These are phyloP conservation scores for Paramecium sexaurelia DNA, from an alignment of 73 alveolate species.

Conservation along the genomic window DNA sequence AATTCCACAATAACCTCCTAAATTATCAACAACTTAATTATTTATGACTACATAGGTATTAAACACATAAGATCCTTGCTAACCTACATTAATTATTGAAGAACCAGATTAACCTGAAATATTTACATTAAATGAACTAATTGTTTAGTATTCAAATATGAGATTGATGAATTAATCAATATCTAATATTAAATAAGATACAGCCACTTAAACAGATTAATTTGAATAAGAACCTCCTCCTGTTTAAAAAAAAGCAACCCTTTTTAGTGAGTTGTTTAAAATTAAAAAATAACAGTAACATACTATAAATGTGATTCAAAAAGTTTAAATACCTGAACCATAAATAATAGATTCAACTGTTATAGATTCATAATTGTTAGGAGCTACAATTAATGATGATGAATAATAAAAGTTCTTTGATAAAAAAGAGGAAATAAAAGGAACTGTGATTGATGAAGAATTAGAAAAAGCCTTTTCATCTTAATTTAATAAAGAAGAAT, in stretches of 20 bases:
- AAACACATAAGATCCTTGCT: not conserved
- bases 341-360: not conserved
- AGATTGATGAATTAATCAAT: not conserved
- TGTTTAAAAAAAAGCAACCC: not conserved
- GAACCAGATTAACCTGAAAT: not conserved
- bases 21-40: not conserved
- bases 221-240: not conserved
- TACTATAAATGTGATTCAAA: not conserved
- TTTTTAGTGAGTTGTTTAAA: not conserved
- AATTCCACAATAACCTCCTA: conserved; percentile 1
- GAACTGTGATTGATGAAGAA: conserved; percentile 39
- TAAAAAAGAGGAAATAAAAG: not conserved
- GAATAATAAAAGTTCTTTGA: not conserved
- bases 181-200: not conserved
- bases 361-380: not conserved
- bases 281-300: not conserved
- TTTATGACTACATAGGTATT: not conserved
- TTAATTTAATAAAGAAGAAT: not conserved
- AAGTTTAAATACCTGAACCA: not conserved
- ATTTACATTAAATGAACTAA: not conserved
- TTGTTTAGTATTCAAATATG: not conserved
- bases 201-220: not conserved
- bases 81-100: conserved; percentile 3
- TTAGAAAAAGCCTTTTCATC: conserved; percentile 37
- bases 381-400: conserved; percentile 2